A percentile compares a stretch with the other conserved stretches of the same genome.
Conservation (phyloP, 2,329 filamentous ascomycete genomes). For the Alternaria angustiovoidea region DNA sequence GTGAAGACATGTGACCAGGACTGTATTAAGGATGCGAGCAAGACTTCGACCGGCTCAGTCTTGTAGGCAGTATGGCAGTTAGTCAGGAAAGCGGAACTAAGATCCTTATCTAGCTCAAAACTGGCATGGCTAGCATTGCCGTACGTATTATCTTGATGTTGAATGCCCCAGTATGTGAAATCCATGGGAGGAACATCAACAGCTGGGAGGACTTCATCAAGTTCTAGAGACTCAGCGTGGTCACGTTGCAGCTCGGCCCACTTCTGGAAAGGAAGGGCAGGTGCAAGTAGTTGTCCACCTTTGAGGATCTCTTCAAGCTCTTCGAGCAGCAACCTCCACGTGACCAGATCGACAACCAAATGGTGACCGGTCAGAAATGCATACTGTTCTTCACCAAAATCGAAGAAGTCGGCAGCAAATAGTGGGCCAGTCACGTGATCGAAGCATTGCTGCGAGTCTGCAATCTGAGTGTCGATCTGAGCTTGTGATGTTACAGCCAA, state of each 20-base stretch:
- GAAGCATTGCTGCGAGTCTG: conserved; percentile 40
- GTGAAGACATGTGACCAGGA: conserved; percentile 65
- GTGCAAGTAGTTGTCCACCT: conserved; percentile 43
- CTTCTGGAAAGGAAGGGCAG: conserved; percentile 45
- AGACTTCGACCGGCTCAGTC: conserved; percentile 63
- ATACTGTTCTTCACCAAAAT: conserved; percentile 39
- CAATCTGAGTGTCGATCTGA: conserved; percentile 43
- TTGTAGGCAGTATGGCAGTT: conserved; percentile 56
- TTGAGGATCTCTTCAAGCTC: conserved; percentile 54
- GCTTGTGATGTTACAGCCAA: conserved; percentile 28
- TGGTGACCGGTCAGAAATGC: conserved; percentile 49
- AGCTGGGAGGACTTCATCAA: conserved; percentile 38
- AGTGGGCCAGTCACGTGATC: conserved; percentile 37
- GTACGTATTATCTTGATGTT: conserved; percentile 47
- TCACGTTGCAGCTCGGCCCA: conserved; percentile 51
- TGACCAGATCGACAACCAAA: conserved; percentile 56
- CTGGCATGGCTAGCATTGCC: conserved; percentile 46
- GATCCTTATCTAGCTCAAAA: conserved; percentile 41
- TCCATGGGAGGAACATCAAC: conserved; percentile 43
- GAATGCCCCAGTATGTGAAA: conserved; percentile 52
- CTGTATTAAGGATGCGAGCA: conserved; percentile 64
- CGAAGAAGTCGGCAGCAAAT: conserved; percentile 49
- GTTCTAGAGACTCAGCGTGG: conserved; percentile 37
- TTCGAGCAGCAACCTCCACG: conserved; percentile 56
- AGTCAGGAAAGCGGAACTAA: conserved; percentile 38